Percentiles rank a stretch among this genome's conserved stretches.
Conservation (phyloP, 257 asterid species). For the Penstemon davidsonii region DNA sequence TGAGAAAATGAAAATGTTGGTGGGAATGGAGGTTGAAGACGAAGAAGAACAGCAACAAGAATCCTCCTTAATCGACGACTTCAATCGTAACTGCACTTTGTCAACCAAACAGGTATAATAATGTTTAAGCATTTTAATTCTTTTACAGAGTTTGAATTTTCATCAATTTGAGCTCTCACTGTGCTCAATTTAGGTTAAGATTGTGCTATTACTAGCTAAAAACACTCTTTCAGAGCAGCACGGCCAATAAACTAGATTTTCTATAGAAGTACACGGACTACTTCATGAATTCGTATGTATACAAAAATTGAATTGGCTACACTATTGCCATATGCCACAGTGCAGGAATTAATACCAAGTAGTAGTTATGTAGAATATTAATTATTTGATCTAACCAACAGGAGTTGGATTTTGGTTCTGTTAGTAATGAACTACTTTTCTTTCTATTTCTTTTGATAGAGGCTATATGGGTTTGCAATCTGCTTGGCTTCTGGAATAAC, state of each 20-base stretch:
- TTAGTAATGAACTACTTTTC: neutral
- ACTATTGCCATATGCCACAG: too few species aligned
- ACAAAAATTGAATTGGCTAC: too few species aligned
- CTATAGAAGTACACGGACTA: too few species aligned
- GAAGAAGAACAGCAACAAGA: constrained; percentile 59
- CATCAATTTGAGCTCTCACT: too few species aligned
- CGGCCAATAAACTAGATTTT: too few species aligned
- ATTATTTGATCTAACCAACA: neutral
- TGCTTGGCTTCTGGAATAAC: constrained; percentile 90
- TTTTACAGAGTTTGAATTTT: too few species aligned
- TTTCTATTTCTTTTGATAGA: constrained; percentile 46
- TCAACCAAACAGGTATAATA: constrained; percentile 77
- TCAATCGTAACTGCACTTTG: constrained; percentile 85
- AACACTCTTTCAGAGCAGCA: too few species aligned
- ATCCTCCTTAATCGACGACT: constrained; percentile 75
- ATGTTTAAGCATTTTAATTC: too few species aligned
- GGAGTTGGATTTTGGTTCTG: neutral
- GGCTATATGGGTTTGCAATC: constrained; percentile 82
- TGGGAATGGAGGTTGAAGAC: constrained; percentile 89
- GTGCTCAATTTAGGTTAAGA: too few species aligned
- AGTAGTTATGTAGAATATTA: neutral
- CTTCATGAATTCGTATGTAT: too few species aligned
- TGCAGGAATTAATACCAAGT: too few species aligned
- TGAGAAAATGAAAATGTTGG: constrained; percentile 97
- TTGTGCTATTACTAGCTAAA: too few species aligned